Evolutionary conservation across 495 filamentous ascomycete species (phyloP).

Genomic region (Trichoderma asperelloides): DNA sequence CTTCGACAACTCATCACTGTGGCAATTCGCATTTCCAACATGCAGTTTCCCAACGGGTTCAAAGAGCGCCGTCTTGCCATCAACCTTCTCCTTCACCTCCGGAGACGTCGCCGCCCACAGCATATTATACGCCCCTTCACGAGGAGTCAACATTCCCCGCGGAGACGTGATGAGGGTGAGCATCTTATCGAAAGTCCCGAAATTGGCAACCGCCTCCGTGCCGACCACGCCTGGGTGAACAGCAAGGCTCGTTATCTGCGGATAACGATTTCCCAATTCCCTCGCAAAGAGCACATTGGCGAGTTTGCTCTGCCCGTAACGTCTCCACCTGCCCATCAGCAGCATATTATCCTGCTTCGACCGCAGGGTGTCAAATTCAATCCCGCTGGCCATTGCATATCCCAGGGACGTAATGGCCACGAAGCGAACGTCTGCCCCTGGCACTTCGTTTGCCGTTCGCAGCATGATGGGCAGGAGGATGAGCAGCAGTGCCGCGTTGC

Average conservation of each 20-base stretch:
- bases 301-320: slow-evolving; percentile 56
- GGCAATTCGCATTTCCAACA: neutral
- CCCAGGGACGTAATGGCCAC: slow-evolving; percentile 22
- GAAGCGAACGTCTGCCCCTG: slow-evolving; percentile 28
- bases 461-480: slow-evolving; percentile 50
- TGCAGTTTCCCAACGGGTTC: slow-evolving; percentile 8
- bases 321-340: slow-evolving; percentile 31
- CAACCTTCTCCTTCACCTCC: slow-evolving; percentile 13
- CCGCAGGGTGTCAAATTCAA: slow-evolving; percentile 29
- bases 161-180: neutral
- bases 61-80: neutral
- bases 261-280: slow-evolving; percentile 49
- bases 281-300: slow-evolving; percentile 54
- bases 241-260: slow-evolving; percentile 42
- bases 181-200: neutral
- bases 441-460: slow-evolving; percentile 25
- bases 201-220: neutral
- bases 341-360: slow-evolving; percentile 23
- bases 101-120: slow-evolving; percentile 47
- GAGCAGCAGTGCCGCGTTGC: slow-evolving; percentile 52
- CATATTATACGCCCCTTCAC: slow-evolving; percentile 47
- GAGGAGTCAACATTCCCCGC: slow-evolving; percentile 8
- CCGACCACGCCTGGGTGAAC: slow-evolving; percentile 15
- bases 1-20: neutral
- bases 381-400: slow-evolving; percentile 22